Evolutionary conservation across 176 grass and related monocot species (phyloP).

Genomic region (Ensete ventricosum): DNA sequence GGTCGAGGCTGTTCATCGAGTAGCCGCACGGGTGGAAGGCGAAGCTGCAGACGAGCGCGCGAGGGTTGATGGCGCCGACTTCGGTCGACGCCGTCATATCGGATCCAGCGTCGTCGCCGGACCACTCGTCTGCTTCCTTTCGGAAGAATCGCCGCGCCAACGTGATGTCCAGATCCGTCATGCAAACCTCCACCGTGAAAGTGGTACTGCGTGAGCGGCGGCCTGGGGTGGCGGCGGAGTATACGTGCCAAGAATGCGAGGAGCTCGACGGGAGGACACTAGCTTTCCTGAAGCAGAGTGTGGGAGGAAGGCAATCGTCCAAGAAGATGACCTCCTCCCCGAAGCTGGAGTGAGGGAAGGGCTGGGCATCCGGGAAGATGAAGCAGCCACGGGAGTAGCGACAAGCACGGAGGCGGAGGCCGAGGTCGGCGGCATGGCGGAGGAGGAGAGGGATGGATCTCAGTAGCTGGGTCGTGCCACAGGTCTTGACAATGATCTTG

Average conservation of each 20-base stretch:
- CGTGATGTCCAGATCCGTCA: conserved; percentile 30
- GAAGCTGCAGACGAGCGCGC: conserved; percentile 24
- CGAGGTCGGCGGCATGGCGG: conserved; percentile 8
- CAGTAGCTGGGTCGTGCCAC: conserved; percentile 32
- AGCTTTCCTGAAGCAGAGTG: conserved; percentile 14
- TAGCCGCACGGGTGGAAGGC: conserved; percentile 43
- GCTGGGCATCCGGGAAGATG: conserved; percentile 37
- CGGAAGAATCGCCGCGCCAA: conserved; percentile 14
- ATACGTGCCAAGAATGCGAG: conserved; percentile 27
- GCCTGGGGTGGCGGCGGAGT: conserved; percentile 6
- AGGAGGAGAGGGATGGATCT: conserved; percentile 24
- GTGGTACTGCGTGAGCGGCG: too few relatives aligned
- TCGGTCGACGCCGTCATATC: conserved; percentile 24
- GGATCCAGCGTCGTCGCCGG: conserved; percentile 16
- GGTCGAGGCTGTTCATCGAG: conserved; percentile 39
- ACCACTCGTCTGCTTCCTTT: conserved; percentile 9
- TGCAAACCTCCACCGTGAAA: conserved; percentile 29
- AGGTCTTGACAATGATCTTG: conserved; percentile 33
- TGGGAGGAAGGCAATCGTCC: conserved; percentile 12
- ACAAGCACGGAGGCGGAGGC: conserved; percentile 20
- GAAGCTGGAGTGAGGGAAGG: conserved; percentile 33
- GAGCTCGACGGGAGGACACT: background rate
- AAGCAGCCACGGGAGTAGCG: conserved; percentile 29
- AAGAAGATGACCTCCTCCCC: conserved; percentile 32
- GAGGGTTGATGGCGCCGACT: conserved; percentile 21